Base-by-base conservation (phyloP, 306 rosid genomes). In the Cicer arietinum region DNA sequence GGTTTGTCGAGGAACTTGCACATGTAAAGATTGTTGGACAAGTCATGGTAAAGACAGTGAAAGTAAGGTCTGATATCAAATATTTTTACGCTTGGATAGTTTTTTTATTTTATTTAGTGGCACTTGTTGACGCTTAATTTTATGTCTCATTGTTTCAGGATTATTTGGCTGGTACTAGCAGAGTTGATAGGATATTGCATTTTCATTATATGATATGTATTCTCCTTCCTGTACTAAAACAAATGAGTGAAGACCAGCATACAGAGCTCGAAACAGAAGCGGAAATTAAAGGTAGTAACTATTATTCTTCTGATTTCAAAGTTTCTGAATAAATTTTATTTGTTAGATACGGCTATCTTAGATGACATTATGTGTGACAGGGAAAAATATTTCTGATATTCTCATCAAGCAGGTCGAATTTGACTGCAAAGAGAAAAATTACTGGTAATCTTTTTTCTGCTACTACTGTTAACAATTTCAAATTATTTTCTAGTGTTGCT, bases 11-110 rank as follows among this genome's bases (percentile, higher is more conserved):
- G 85, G 91, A 85, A 85, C 88, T 77, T 95, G 99, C 86, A 77
- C 91, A 67, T 95, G 99, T 80, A 90, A 90, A 86, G 89, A 92
- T 82, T 95, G 99, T 80, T 80, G 82, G 75, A 83, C 81, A 75
- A 85, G 81, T 85, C 91, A 84, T 77, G 75, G 85, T 72, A 82
- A 81, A 76, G 93, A 89, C 83, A 84, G 79, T 75, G 93, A 92
- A 90, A 89, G 96, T 90, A 92, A 95, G 99, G 99, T 95, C 92
- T 86, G 99, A 86, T 79, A 88, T 88, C 80, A 84, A 79, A 82
- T 71, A 58, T 70, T 67, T 63, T 79, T 56, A 67, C 53, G 60
- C 47, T 73, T 35, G 25, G 57, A 46, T 37, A 46, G 40, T 69
- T 72, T 72, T 69, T 62, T 83, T 30, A 72, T 72, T 69, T 62